Conservation (phyloP, 2,329 filamentous ascomycete genomes). For the Phoma sp. region DNA sequence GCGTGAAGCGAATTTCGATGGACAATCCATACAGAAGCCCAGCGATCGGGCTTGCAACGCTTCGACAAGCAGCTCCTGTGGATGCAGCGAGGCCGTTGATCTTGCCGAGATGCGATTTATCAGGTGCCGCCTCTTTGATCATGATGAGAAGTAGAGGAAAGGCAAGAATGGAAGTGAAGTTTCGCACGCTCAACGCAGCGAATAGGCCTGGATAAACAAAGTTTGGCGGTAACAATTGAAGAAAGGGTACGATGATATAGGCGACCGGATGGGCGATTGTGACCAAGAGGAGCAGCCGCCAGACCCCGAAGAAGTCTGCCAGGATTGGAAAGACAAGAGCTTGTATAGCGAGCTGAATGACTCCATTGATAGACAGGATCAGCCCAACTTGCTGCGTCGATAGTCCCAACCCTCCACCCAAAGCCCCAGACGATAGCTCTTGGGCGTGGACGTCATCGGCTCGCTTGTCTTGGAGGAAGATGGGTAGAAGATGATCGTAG, state of each 20-base stretch:
- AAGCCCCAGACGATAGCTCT: constrained; percentile 34
- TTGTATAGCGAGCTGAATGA: constrained; percentile 76
- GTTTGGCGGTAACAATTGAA: constrained; percentile 63
- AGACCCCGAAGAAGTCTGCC: constrained; percentile 69
- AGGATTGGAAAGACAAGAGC: constrained; percentile 72
- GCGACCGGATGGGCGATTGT: constrained; percentile 70
- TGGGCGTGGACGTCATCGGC: constrained; percentile 43
- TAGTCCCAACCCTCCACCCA: constrained; percentile 69
- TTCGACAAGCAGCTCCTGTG: constrained; percentile 74
- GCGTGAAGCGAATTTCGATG: constrained; percentile 62
- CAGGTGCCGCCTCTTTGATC: constrained; percentile 73
- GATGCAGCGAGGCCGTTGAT: constrained; percentile 77
- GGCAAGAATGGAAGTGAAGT: constrained; percentile 71
- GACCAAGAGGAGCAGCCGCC: constrained; percentile 69
- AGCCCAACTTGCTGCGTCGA: constrained; percentile 70
- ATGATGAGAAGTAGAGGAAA: constrained; percentile 74
- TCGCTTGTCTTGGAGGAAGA: constrained; percentile 85
- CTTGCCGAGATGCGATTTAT: constrained; percentile 67
- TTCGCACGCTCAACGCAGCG: constrained; percentile 68
- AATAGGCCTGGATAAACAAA: constrained; percentile 69
- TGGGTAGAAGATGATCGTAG: constrained; percentile 88
- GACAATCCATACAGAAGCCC: constrained; percentile 71
- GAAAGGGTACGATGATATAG: constrained; percentile 73
- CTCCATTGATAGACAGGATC: constrained; percentile 72
- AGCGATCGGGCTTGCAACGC: constrained; percentile 70